These are phyloP conservation scores for Blastocladiella emersonii DNA, from an alignment of 371 early-diverging fungal genomes.

Conservation along the genomic window DNA sequence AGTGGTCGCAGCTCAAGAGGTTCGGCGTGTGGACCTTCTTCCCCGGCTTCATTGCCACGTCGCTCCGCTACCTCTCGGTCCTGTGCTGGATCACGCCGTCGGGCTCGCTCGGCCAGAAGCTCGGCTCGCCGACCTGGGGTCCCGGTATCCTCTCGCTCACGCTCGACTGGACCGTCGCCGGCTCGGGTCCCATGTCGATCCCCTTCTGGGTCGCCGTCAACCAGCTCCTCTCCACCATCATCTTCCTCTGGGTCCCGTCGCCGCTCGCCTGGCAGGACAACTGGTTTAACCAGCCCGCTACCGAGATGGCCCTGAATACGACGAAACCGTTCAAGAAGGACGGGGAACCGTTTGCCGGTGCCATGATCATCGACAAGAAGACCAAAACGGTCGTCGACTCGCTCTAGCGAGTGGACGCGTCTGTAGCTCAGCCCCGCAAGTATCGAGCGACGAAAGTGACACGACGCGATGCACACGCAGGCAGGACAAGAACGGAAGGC, in stretches of 20 bases:
- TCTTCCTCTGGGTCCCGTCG: background rate
- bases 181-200: background rate
- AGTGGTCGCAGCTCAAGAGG: conserved; percentile 37
- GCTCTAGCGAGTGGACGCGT: no score
- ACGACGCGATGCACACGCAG: no score
- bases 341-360: no score
- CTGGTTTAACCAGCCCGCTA: no score
- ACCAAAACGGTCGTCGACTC: no score
- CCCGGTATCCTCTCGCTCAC: background rate
- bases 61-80: conserved; percentile 54
- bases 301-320: no score
- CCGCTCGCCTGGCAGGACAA: background rate
- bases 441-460: no score
- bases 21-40: conserved; percentile 64
- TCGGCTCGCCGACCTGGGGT: background rate
- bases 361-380: no score
- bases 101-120: background rate
- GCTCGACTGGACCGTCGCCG: background rate
- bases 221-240: background rate
- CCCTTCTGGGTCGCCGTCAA: background rate
- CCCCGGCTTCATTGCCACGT: conserved; percentile 58
- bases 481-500: no score
- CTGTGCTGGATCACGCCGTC: conserved; percentile 50
- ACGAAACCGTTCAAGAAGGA: no score
- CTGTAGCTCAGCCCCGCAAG: no score